phyloP scores from a whole-genome alignment of 2,329 filamentous ascomycete genomes.

The Cladophialophora bantiana region DNA sequence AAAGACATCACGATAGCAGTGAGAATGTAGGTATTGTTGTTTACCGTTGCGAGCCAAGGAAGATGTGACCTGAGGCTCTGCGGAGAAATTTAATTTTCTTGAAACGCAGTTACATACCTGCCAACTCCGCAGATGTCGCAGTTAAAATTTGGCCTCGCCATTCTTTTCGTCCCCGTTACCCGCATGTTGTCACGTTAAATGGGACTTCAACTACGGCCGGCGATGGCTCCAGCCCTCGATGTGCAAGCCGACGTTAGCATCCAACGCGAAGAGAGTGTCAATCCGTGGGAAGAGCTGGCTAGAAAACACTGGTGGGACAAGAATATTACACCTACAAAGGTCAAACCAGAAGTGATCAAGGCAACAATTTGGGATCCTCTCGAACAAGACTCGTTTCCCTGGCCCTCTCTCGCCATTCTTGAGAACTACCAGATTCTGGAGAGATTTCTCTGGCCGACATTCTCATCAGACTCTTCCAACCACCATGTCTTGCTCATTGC shows the following conservation, averaged over 20 bases:
- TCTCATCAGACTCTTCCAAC: slow-evolving; percentile 86
- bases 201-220: slow-evolving; percentile 49
- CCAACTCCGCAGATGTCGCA: slow-evolving; percentile 10
- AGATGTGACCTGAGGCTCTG: neutral
- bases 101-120: neutral
- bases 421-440: slow-evolving; percentile 93
- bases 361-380: slow-evolving; percentile 86
- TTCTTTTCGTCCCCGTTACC: neutral
- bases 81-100: slow-evolving; percentile 22
- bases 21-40: neutral
- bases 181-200: slow-evolving; percentile 16
- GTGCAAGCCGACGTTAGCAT: slow-evolving; percentile 43
- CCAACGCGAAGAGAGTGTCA: slow-evolving; percentile 40
- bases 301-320: slow-evolving; percentile 86
- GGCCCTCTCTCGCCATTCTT: slow-evolving; percentile 78
- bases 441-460: slow-evolving; percentile 94
- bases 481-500: slow-evolving; percentile 88
- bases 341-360: slow-evolving; percentile 85
- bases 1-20: neutral
- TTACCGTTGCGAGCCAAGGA: neutral
- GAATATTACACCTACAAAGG: slow-evolving; percentile 61
- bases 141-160: slow-evolving; percentile 12
- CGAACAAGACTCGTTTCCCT: slow-evolving; percentile 79
- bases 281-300: slow-evolving; percentile 71
- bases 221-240: slow-evolving; percentile 66